These are phyloP conservation scores for Persicaria maculosa DNA, from an alignment of 148 eudicot genomes.

Conservation along the genomic window DNA sequence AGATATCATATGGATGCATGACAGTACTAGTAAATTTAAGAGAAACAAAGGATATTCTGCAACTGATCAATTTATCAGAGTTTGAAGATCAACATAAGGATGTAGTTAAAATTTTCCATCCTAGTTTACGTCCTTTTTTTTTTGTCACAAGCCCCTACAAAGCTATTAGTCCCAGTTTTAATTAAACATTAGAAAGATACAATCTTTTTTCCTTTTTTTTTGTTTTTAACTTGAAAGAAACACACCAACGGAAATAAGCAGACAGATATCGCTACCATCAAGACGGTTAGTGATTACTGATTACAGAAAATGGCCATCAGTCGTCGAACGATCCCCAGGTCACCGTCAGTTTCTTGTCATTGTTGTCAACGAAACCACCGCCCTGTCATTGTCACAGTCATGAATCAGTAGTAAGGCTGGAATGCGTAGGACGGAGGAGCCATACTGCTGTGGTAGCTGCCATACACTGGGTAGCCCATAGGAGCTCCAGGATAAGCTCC, in stretches of 20 bases:
- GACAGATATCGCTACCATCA: slow-evolving; percentile 17
- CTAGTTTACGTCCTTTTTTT: slow-evolving; percentile 3
- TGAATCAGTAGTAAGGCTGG: slow-evolving; percentile 79
- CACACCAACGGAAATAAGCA: slow-evolving; percentile 12
- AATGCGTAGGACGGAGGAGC: slow-evolving; percentile 61
- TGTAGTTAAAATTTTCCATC: slow-evolving; percentile 16
- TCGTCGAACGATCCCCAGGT: background rate
- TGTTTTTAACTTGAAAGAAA: background rate
- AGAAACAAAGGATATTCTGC: background rate
- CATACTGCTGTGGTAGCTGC: slow-evolving; percentile 61
- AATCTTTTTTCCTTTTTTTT: background rate
- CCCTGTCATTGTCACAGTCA: slow-evolving; percentile 59
- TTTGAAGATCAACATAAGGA: slow-evolving; percentile 13
- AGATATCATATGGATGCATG: background rate
- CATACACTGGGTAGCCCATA: slow-evolving; percentile 60
- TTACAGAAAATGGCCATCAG: slow-evolving; percentile 8
- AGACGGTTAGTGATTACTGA: slow-evolving; percentile 22
- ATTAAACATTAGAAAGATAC: slow-evolving; percentile 2
- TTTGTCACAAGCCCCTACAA: slow-evolving; percentile 11
- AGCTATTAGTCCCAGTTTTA: slow-evolving; percentile 1
- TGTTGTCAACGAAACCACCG: slow-evolving; percentile 32
- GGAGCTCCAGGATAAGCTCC: slow-evolving; percentile 70
- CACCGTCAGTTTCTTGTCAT: slow-evolving; percentile 6
- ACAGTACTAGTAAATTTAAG: background rate
- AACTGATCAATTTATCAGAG: slow-evolving; percentile 11